A percentile compares a stretch with the other conserved stretches of the same genome.
Conservation (phyloP, 2,329 filamentous ascomycete species). For the Aspergillus sp. region DNA sequence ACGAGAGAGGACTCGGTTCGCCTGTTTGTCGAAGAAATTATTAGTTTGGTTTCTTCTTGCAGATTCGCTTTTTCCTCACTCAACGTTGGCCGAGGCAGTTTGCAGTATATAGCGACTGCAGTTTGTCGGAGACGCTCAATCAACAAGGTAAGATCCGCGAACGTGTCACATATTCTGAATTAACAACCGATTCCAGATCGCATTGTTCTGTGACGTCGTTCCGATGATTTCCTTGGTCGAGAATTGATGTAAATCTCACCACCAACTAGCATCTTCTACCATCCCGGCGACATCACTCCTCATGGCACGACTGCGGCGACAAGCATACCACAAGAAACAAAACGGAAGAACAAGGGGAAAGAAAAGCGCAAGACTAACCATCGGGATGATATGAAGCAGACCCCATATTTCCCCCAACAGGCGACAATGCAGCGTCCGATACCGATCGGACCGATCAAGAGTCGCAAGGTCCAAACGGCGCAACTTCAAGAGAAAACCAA, state of each 20-base stretch:
- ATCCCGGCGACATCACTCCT: neutral
- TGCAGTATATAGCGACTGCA: neutral
- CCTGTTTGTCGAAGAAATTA: constrained; percentile 22
- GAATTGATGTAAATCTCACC: neutral
- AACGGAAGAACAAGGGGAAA: constrained; percentile 11
- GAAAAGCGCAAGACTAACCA: constrained; percentile 35
- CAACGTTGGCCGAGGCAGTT: neutral
- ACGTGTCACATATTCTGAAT: neutral
- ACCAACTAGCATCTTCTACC: neutral
- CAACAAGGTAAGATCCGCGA: constrained; percentile 6
- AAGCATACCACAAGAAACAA: neutral
- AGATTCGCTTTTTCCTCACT: constrained; percentile 4
- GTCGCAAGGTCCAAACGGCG: constrained; percentile 17
- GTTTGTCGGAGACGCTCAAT: neutral
- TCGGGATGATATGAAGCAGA: constrained; percentile 35
- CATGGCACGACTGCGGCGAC: neutral
- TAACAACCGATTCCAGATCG: neutral
- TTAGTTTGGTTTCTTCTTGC: constrained; percentile 14
- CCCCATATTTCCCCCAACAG: constrained; percentile 31
- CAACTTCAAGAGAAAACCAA: constrained; percentile 10
- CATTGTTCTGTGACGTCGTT: neutral
- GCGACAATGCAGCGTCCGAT: constrained; percentile 19
- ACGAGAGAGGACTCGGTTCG: constrained; percentile 42
- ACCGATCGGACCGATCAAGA: constrained; percentile 22
- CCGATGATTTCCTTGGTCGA: neutral